Evolutionary conservation across 345 rosid species (phyloP).

Genomic region (Ceriops decandra): DNA sequence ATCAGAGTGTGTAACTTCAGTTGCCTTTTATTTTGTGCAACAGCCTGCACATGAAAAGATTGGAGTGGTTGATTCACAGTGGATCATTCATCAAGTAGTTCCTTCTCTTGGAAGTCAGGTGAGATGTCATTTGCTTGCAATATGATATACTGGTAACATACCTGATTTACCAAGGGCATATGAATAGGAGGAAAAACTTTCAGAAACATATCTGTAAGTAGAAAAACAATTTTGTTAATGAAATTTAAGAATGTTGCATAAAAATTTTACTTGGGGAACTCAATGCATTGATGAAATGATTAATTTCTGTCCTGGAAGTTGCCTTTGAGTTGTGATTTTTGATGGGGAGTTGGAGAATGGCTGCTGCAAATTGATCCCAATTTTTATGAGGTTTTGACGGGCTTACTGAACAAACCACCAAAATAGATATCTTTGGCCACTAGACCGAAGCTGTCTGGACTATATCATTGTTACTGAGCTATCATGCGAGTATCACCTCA

Average conservation of each 20-base stretch:
- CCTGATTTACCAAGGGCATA: background rate
- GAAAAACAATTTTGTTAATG: background rate
- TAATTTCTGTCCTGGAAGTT: background rate
- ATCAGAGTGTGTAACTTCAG: background rate
- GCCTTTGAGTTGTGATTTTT: no score
- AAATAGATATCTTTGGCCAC: no score
- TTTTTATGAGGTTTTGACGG: no score
- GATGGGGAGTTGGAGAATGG: no score
- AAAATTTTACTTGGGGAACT: background rate
- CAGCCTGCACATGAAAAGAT: slow-evolving; percentile 97
- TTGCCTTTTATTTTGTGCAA: slow-evolving; percentile 8
- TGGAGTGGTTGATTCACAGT: slow-evolving; percentile 95
- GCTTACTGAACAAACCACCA: no score
- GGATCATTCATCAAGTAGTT: slow-evolving; percentile 91
- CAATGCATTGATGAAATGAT: background rate
- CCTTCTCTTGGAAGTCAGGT: slow-evolving; percentile 93
- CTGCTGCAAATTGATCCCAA: no score
- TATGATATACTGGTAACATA: background rate
- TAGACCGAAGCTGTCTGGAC: no score
- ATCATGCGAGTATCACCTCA: no score
- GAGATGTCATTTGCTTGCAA: slow-evolving; percentile 5
- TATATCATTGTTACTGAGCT: no score
- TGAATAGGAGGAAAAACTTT: background rate
- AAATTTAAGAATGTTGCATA: background rate
- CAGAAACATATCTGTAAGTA: background rate